These are phyloP conservation scores for Guyanaporus albipodus DNA, from an alignment of 768 basidiomycete species.

Conservation along the genomic window DNA sequence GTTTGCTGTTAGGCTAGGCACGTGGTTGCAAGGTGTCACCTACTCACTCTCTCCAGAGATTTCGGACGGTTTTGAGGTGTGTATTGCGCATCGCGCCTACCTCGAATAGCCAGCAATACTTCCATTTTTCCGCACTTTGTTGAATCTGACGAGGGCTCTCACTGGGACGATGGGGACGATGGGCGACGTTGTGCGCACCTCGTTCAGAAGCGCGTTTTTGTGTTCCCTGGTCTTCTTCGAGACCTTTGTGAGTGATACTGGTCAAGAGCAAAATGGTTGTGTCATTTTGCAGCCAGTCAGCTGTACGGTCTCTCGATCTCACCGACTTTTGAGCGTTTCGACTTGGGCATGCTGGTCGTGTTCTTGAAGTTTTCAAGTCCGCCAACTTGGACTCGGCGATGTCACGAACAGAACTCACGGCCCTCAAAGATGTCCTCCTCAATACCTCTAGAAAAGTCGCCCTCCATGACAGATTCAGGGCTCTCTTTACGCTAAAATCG, in stretches of 20 bases:
- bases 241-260: constrained; percentile 93
- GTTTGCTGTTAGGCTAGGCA: constrained; percentile 6
- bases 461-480: constrained; percentile 84
- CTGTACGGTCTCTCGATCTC: constrained; percentile 30
- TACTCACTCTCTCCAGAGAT: constrained; percentile 87
- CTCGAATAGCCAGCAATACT: constrained; percentile 93
- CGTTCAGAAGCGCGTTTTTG: constrained; percentile 77
- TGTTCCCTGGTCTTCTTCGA: constrained; percentile 89
- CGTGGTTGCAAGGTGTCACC: background rate
- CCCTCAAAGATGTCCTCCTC: constrained; percentile 73
- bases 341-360: constrained; percentile 66
- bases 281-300: background rate
- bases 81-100: constrained; percentile 96
- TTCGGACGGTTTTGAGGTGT: constrained; percentile 89
- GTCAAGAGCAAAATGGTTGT: constrained; percentile 16
- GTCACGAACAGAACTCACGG: constrained; percentile 48
- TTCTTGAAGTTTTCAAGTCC: constrained; percentile 43
- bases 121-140: constrained; percentile 82
- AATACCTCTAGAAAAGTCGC: constrained; percentile 69
- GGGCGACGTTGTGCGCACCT: constrained; percentile 45
- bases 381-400: constrained; percentile 32
- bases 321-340: constrained; percentile 88
- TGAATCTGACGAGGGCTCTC: constrained; percentile 58
- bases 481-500: constrained; percentile 89
- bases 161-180: constrained; percentile 5